Base-by-base conservation (phyloP, 192 early-diverging fungal species). In the Umbelopsis vinacea region DNA sequence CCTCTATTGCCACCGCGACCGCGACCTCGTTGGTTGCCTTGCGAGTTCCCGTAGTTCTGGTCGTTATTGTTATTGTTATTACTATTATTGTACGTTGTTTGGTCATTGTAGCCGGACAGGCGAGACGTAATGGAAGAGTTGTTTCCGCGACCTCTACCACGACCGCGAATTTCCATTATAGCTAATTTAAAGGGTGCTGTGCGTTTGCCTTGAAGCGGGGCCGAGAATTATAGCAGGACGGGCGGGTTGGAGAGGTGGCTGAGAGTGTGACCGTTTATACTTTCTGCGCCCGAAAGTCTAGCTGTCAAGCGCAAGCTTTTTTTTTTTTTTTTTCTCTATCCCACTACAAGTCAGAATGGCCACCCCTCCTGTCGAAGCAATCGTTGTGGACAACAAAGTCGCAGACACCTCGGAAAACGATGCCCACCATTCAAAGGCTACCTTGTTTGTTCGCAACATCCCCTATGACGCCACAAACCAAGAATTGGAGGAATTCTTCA, bases 401-500 rank as follows among this genome's bases (percentile, higher is more conserved):
- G 12, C 10, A 19, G 57, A 63, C 5, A 11, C 57, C 37, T 37
- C 57, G 17, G 57, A 63, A 19, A 63, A 63, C 1, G 57, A 63
- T 37, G 8, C 57, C 5, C 57, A 63, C 10, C 69, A 57, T 29
- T 68, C 79, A 73, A 90, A 87, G 66, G 85, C 90, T 29, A 94
- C 89, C 40, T 83, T 98, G 17, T 98, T 97, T 77, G 95, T 98
- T 46, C 89, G 94, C 35, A 89, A 88, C 6, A 84, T 98, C 46
- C 97, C 97, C 23, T 91, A 86, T 70, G 84, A 89, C 52, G 94
- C 95, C 1, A 95, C 94, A 21, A 89, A 85, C 54, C 83, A 78
- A 17, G 90, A 97, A 69, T 88, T 98, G 19, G 93, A 96, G 74
- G 88, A 81, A 33, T 98, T 96, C 81, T 97, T 98, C 78, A 89